Evolutionary conservation across 306 rosid species (phyloP), one percentile per base, ranked within the genome.

Genomic region (Cucurbita ficifolia): DNA sequence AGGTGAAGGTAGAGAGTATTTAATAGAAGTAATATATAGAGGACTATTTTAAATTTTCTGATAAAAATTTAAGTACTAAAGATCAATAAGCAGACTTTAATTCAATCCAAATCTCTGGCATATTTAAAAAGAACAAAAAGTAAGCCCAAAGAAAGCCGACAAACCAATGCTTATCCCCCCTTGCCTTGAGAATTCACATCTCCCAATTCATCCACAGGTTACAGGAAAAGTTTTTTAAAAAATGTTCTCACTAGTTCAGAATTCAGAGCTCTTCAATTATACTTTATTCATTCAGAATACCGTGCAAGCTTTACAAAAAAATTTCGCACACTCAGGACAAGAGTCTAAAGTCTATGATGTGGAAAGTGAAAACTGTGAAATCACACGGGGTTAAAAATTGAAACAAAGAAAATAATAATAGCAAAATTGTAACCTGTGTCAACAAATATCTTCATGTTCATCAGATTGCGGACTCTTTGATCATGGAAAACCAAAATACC

Each of bases 401-500:
- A 18, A 18, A 78, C 19, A 65, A 13, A 21, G 48, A 39, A 67
- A 19, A 18, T 54, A 69, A 46, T 5, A 45, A 45, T 36, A 48
- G 48, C 48, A 74, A 60, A 18, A 12, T 72, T 22, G 49, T 72
- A 77, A 94, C 99, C 99, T 86, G 97, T 81, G 74, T 94, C 99
- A 53, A 90, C 99, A 86, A 94, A 94, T 77, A 94, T 94, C 88
- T 94, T 94, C 91, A 90, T 94, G 83, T 89, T 89, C 98, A 94
- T 94, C 75, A 94, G 83, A 82, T 86, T 87, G 33, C 98, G 96
- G 21, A 94, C 94, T 51, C 82, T 88, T 74, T 86, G 98, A 54
- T 94, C 98, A 58, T 94, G 98, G 87, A 94, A 94, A 63, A 94
- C 97, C 62, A 94, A 89, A 89, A 94, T 94, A 48, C 98, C 98